Evolutionary conservation across 2,329 filamentous ascomycete genomes (phyloP), one percentile per base, ranked within the genome.

Genomic region (Pezicula radicicola): DNA sequence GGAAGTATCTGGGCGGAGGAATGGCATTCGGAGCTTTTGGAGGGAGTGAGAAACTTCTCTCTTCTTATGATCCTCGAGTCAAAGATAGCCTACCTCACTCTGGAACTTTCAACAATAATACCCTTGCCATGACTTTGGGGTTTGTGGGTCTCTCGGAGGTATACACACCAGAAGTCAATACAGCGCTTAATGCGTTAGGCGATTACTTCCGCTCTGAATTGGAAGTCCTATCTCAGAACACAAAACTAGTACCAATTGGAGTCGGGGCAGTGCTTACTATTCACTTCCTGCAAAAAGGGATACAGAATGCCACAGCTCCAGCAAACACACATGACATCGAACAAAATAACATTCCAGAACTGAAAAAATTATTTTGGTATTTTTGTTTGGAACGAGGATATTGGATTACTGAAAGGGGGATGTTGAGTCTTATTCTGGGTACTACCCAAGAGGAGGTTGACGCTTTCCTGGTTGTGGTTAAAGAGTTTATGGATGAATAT

Each of bases 41-140:
- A 1, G 84, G 84, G 1, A 72, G 73, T 18, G 60, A 61, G 28
- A 75, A 80, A 6, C 74, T 87, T 55, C 85, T 87, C 80, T 65
- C 67, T 0, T 61, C 77, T 2, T 85, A 78, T 57, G 77, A 81
- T 57, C 78, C 79, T 7, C 63, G 74, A 12, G 61, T 65, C 1
- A 52, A 64, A 1, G 68, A 63, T 2, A 62, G 66, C 0, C 68
- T 84, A 13, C 63, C 72, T 0, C 83, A 87, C 58, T 79, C 81
- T 0, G 83, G 83, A 2, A 87, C 83, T 0, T 87, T 84, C 65
- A 86, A 87, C 63, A 88, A 88, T 62, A 87, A 88, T 63, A 77
- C 3, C 85, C 84, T 73, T 68, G 72, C 28, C 75, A 79, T 15
- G 83, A 81, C 12, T 18, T 46, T 48, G 10, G 55, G 55, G 18